Conservation (phyloP, 169 alveolate species). For the Besnoitia besnoiti region DNA sequence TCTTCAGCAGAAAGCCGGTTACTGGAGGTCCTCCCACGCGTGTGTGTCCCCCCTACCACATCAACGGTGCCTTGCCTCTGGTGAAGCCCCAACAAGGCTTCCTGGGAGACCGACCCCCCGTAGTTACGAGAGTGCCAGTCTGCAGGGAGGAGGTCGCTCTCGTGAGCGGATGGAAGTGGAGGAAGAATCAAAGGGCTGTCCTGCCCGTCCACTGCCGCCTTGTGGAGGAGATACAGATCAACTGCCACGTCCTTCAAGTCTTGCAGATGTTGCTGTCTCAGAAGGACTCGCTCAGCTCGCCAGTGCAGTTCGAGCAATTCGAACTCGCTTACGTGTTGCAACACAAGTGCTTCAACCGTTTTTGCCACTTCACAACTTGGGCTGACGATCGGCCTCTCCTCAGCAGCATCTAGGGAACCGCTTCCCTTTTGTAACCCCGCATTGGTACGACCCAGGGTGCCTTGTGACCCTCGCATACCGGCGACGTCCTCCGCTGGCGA, state of each 20-base stretch:
- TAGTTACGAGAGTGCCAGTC: conserved; percentile 18
- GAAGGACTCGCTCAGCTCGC: conserved; percentile 42
- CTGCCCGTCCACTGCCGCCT: conserved; percentile 47
- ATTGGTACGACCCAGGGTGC: no score
- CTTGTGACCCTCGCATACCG: no score
- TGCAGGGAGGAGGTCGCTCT: conserved; percentile 37
- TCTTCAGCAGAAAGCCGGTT: no score
- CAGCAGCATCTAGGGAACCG: not conserved
- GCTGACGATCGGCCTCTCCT: not conserved
- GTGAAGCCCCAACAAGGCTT: not conserved
- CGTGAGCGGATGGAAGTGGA: conserved; percentile 65
- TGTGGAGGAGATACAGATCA: conserved; percentile 58
- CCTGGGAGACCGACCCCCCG: not conserved
- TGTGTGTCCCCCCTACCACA: not conserved
- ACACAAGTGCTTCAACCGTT: conserved; percentile 56
- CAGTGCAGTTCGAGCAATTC: conserved; percentile 64
- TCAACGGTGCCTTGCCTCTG: no score
- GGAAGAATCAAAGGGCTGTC: conserved; percentile 53
- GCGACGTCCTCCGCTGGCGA: no score
- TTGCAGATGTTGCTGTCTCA: conserved; percentile 53
- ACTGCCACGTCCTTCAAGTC: conserved; percentile 59
- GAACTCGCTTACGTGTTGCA: conserved; percentile 64
- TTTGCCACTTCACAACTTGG: not conserved
- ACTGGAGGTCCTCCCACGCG: no score
- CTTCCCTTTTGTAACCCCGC: no score